phyloP scores from a whole-genome alignment of 202 grass and related monocot genomes.

The Eragrostis tef region DNA sequence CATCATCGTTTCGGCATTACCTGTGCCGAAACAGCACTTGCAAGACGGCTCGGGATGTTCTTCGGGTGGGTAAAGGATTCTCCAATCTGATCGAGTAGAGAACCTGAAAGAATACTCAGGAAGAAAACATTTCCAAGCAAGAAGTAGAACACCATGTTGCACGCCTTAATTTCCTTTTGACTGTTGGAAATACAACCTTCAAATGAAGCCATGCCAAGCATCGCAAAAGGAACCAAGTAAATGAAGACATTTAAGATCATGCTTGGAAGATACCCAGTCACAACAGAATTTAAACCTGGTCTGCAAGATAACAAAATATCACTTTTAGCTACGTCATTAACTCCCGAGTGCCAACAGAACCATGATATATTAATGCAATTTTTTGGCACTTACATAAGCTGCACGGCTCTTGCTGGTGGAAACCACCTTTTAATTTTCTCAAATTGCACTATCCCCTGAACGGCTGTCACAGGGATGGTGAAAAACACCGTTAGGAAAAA shows the following conservation, averaged over 20 bases:
- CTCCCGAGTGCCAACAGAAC: slow-evolving; percentile 1
- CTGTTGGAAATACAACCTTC: slow-evolving; percentile 75
- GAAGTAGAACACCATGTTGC: slow-evolving; percentile 94
- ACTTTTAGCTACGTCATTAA: slow-evolving; percentile 31
- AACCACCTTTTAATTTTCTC: slow-evolving; percentile 87
- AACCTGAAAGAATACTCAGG: slow-evolving; percentile 79
- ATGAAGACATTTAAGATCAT: slow-evolving; percentile 84
- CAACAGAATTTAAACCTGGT: slow-evolving; percentile 80
- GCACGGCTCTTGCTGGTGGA: slow-evolving; percentile 72
- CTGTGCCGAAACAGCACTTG: slow-evolving; percentile 88
- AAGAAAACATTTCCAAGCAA: slow-evolving; percentile 96
- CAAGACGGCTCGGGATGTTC: slow-evolving; percentile 77
- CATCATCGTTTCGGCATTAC: slow-evolving; percentile 41
- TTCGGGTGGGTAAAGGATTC: slow-evolving; percentile 85
- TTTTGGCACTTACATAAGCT: slow-evolving; percentile 70
- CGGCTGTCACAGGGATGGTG: slow-evolving; percentile 77
- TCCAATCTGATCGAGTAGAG: slow-evolving; percentile 77
- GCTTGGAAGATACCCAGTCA: slow-evolving; percentile 84
- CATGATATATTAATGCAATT: slow-evolving; percentile 1
- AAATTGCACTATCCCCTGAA: slow-evolving; percentile 90
- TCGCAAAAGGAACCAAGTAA: slow-evolving; percentile 79
- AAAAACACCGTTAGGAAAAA: slow-evolving; percentile 81
- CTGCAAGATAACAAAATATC: slow-evolving; percentile 55
- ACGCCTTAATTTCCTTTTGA: slow-evolving; percentile 79
- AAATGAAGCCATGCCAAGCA: slow-evolving; percentile 73